These are phyloP conservation scores for Cercospora canescens DNA, from an alignment of 2,329 filamentous ascomycete species.

Conservation along the genomic window DNA sequence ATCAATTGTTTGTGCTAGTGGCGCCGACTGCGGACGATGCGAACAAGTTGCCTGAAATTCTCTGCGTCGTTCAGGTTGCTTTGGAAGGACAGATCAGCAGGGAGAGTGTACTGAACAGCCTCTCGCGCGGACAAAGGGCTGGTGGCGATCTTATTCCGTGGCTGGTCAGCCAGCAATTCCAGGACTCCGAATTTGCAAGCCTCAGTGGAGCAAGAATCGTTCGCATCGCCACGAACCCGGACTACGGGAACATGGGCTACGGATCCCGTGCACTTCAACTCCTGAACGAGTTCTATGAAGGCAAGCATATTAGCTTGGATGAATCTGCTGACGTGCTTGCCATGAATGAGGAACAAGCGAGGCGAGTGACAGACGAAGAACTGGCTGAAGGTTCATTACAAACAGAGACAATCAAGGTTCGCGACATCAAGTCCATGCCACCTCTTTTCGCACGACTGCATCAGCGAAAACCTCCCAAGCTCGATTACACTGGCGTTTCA, in stretches of 20 bases:
- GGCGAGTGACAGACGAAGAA: conserved; percentile 79
- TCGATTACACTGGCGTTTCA: conserved; percentile 94
- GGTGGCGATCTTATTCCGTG: conserved; percentile 94
- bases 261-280: conserved; percentile 85
- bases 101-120: conserved; percentile 84
- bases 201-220: conserved; percentile 91
- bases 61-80: conserved; percentile 92
- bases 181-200: conserved; percentile 93
- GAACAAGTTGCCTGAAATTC: conserved; percentile 81
- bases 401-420: conserved; percentile 83
- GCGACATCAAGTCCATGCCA: conserved; percentile 89
- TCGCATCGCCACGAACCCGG: conserved; percentile 92
- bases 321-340: conserved; percentile 61
- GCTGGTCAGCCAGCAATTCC: conserved; percentile 97
- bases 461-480: conserved; percentile 73
- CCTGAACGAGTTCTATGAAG: conserved; percentile 89
- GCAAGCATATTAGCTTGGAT: conserved; percentile 81
- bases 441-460: conserved; percentile 86
- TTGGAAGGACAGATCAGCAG: conserved; percentile 93
- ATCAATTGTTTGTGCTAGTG: conserved; percentile 92
- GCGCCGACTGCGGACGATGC: conserved; percentile 78
- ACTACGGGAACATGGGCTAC: conserved; percentile 91
- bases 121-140: conserved; percentile 85
- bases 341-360: conserved; percentile 57
- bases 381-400: conserved; percentile 73